Evolutionary conservation across 1,284 basidiomycete genomes (phyloP), one percentile per base, ranked within the genome.

Genomic region (Cutaneotrichosporon arboriforme): DNA sequence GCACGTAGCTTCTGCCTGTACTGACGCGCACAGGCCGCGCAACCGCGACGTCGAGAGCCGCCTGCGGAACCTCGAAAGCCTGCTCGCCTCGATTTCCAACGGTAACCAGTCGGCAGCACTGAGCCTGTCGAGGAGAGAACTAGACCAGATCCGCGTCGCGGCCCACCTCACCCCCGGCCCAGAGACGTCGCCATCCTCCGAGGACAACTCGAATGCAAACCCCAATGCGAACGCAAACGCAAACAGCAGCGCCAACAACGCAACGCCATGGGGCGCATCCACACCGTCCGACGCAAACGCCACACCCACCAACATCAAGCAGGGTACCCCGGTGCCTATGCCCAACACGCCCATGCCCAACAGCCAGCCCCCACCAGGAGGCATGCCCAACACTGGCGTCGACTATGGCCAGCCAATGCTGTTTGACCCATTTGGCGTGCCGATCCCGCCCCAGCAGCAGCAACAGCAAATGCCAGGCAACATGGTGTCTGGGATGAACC

Each of bases 21-120:
- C 46, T 46, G 18, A 58, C 52, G 26, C 26, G 26, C 26, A 31
- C 49, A 61, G 63, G 52, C 61, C 55, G 4, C 59, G 54, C n/a
- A 59, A 59, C 42, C 57, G 57, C 15, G 59, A 61, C 35, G 55
- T 67, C 8, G 65, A 67, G 49, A 61, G 51, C 26, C 57, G 65
- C 4, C 54, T 67, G 20, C 60, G 63, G 20, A 67, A 65, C 47
- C 57, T 67, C 22, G 65, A 67, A 47, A 58, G 56, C 31, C 58
- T 67, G 10, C 55, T 65, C 9, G 60, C 65, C 12, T 61, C 48
- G 35, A 67, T 65, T 7, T 63, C 63, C 12, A 49, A 57, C 14
- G 61, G 59, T 31, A 22, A 49, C 8, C 51, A 55, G 2, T 56
- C 55, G 3, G 60, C 60, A 5, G 59, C 62, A 3, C 21, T 58